Base-by-base conservation (phyloP, 345 rosid species). In the Passiflora organensis region DNA sequence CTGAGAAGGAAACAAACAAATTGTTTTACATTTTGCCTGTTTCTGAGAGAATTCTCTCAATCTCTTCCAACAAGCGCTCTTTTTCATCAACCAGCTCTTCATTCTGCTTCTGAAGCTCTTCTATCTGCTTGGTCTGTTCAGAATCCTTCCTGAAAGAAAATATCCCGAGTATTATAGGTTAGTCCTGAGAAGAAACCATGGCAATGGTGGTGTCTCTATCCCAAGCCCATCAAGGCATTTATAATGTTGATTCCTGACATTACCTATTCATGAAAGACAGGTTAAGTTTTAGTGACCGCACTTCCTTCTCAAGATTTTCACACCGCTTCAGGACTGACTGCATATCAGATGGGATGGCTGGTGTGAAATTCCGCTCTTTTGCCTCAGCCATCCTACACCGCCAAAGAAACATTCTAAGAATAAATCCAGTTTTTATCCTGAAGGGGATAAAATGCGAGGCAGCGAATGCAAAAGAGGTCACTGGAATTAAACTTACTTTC, bases 281-380 rank as follows among this genome's bases (percentile, higher is more conserved):
- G 70, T 85, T 85, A 13, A 85, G 81, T 56, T 85, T 82, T 58
- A 82, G 93, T 2, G 93, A 85, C 38, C 93, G 74, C 16, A 82
- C 93, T 80, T 85, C 93, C 80, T 85, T 85, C 68, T 85, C 93
- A 48, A 85, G 82, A 55, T 75, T 76, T 15, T 82, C 88, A 48
- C 81, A 82, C 48, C 86, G 70, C 70, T 78, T 80, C 53, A 82
- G n/a, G 22, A 82, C 64, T 25, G 84, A 53, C 44, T 76, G 84
- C 82, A 78, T 65, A 55, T 85, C 88, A 2, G 86, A 55, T 36
- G 93, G 82, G 49, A 75, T 52, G 45, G 72, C 65, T 47, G 84
- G 77, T 46, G 76, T 73, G 28, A 61, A 71, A 66, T 65, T 82
- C 61, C 82, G 69, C 66, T 80, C 93, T 62, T 82, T 82, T 51